Evolutionary conservation across 805 yeast species (phyloP), one percentile per base, ranked within the genome.

Genomic region (Kodamaea kaohsiungensis): DNA sequence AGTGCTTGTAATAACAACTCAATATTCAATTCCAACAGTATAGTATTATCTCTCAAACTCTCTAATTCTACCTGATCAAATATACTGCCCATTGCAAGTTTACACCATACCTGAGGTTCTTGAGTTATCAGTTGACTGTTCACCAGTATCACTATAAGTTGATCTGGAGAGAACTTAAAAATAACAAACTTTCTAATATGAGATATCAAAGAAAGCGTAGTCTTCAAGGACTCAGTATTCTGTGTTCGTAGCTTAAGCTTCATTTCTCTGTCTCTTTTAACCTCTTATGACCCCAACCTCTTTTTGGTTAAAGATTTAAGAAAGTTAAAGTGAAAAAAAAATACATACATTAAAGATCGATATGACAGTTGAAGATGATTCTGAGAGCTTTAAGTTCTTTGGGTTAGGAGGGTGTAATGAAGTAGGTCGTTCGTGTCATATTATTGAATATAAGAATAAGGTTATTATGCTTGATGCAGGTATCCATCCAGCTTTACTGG

Each of bases 381-480:
- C 73, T 47, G 80, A 76, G 33, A 67, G 67, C 59, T 76, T 76
- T 65, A 83, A 83, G 66, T 95, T 95, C 74, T 83, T 89, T 56
- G 92, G 96, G 19, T 80, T 95, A 6, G 99, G 99, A 7, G 99
- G 98, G n/a, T 96, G 98, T 59, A 90, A 88, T 61, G 99, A 95
- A 68, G 99, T 95, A 6, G 99, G 99, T 2, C 75, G 99, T 56
- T 90, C 97, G 35, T 93, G 98, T 66, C 99, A 95, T 66, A 86
- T 95, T 45, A 77, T 95, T 33, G 92, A 89, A 61, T 95, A 88
- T 72, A 91, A 91, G 67, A 97, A 96, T 54, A 93, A 95, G 65
- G 92, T 93, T 4, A 87, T 95, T 49, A 95, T 95, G 99, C 64
- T 95, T 49, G 99, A 95, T 72, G 97, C 99, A 1, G 99, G 99